These are phyloP conservation scores for Dendrostoma leiphaemia DNA, from an alignment of 2,329 filamentous ascomycete genomes.

Conservation along the genomic window DNA sequence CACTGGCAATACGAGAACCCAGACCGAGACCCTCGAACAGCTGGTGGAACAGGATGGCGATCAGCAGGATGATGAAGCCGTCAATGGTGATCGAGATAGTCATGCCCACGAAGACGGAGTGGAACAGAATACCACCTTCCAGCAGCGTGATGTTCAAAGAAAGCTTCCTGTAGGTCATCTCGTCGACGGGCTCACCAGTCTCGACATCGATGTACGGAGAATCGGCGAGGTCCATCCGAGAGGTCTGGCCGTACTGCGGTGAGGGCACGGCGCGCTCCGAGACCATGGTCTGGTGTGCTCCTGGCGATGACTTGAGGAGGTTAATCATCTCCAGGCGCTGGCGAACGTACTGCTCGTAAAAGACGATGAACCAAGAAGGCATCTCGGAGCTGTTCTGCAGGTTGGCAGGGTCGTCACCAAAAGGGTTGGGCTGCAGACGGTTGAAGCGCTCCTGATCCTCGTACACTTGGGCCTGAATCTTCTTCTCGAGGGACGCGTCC, in stretches of 20 bases:
- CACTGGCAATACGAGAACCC: conserved; percentile 67
- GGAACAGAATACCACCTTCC: conserved; percentile 76
- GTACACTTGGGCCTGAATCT: conserved; percentile 15
- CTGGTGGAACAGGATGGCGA: conserved; percentile 72
- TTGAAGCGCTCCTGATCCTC: conserved; percentile 15
- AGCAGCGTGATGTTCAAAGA: conserved; percentile 72
- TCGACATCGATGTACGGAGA: conserved; percentile 42
- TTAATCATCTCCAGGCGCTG: conserved; percentile 58
- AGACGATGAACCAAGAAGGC: conserved; percentile 62
- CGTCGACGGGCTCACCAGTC: conserved; percentile 40
- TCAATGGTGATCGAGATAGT: conserved; percentile 68
- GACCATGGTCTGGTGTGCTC: conserved; percentile 25
- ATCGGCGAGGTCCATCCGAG: conserved; percentile 30
- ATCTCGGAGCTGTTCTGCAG: conserved; percentile 41
- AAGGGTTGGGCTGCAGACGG: conserved; percentile 21
- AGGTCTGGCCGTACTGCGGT: conserved; percentile 30
- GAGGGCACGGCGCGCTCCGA: conserved; percentile 11
- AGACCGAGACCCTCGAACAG: conserved; percentile 69
- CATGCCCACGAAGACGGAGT: conserved; percentile 75
- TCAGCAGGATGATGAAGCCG: conserved; percentile 63
- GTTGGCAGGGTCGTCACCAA: conserved; percentile 25
- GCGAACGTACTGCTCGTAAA: conserved; percentile 61
- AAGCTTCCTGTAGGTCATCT: conserved; percentile 55
- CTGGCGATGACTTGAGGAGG: conserved; percentile 40
- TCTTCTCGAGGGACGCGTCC: conserved; percentile 28